Conservation (phyloP, 148 eudicot genomes). For the Rhododendron molle region DNA sequence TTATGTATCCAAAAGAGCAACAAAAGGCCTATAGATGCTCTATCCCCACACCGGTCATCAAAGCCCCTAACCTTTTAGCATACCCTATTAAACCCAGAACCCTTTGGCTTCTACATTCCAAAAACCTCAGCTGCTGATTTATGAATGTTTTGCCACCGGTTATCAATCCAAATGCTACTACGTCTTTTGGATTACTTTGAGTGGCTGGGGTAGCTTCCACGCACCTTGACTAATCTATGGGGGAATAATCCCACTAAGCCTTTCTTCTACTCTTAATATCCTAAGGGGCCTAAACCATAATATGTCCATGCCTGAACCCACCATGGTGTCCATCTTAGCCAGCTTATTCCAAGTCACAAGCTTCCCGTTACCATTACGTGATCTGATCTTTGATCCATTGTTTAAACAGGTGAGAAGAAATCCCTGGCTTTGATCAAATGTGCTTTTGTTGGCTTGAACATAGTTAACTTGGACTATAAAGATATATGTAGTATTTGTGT, state of each 20-base stretch:
- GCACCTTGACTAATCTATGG: not conserved
- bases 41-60: not conserved
- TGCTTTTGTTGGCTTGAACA: not conserved
- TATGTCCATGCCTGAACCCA: not conserved
- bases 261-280: not conserved
- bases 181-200: not conserved
- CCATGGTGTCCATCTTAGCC: not conserved
- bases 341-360: not conserved
- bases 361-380: not conserved
- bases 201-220: not conserved
- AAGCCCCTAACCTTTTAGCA: not conserved
- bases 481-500: not conserved
- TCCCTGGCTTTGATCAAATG: not conserved
- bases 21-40: not conserved
- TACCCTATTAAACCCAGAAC: not conserved
- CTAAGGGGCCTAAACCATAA: not conserved
- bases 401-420: not conserved
- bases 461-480: not conserved
- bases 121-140: not conserved
- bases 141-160: not conserved
- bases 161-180: not conserved
- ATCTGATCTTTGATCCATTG: not conserved
- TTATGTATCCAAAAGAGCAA: not conserved
- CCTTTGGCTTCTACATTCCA: not conserved
- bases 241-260: not conserved